Percentiles rank a stretch among this genome's conserved stretches.
These are phyloP conservation scores for Bryum argenteum DNA, from an alignment of 225 moss, liverwort and hornwort genomes.

Conservation along the genomic window DNA sequence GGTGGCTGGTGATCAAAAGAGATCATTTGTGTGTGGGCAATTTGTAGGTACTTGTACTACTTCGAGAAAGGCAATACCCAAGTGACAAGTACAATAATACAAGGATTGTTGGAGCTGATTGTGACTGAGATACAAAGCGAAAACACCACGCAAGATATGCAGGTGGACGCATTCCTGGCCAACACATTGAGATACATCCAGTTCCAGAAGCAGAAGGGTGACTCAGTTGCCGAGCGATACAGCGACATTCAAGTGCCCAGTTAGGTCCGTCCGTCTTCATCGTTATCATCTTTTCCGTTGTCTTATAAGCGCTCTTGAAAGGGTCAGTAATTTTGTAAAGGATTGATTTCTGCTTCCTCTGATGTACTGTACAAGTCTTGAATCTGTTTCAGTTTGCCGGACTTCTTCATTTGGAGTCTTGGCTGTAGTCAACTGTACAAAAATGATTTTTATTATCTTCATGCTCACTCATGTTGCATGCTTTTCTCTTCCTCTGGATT, in stretches of 20 bases:
- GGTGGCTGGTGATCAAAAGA: slow-evolving; percentile 8
- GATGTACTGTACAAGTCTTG: slow-evolving; percentile 37
- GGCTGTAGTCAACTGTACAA: slow-evolving; percentile 56
- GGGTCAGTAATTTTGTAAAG: slow-evolving; percentile 50
- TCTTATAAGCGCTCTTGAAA: slow-evolving; percentile 29
- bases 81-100: slow-evolving; percentile 92
- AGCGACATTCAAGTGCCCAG: slow-evolving; percentile 68
- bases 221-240: slow-evolving; percentile 87
- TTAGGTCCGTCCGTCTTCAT: slow-evolving; percentile 24
- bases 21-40: slow-evolving; percentile 14
- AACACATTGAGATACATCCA: slow-evolving; percentile 94
- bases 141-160: slow-evolving; percentile 85
- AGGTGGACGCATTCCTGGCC: slow-evolving; percentile 94
- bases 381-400: slow-evolving; percentile 28
- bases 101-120: slow-evolving; percentile 94
- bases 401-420: slow-evolving; percentile 36
- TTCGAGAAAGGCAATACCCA: slow-evolving; percentile 96
- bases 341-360: slow-evolving; percentile 42
- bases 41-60: slow-evolving; percentile 87
- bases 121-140: slow-evolving; percentile 96
- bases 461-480: slow-evolving; percentile 15
- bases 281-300: slow-evolving; percentile 24
- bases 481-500: neutral
- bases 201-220: slow-evolving; percentile 92
- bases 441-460: slow-evolving; percentile 32